Percentiles rank a stretch among this genome's conserved stretches.
Evolutionary conservation across 768 basidiomycete genomes (phyloP).

Genomic region (Boletus reticulatus): DNA sequence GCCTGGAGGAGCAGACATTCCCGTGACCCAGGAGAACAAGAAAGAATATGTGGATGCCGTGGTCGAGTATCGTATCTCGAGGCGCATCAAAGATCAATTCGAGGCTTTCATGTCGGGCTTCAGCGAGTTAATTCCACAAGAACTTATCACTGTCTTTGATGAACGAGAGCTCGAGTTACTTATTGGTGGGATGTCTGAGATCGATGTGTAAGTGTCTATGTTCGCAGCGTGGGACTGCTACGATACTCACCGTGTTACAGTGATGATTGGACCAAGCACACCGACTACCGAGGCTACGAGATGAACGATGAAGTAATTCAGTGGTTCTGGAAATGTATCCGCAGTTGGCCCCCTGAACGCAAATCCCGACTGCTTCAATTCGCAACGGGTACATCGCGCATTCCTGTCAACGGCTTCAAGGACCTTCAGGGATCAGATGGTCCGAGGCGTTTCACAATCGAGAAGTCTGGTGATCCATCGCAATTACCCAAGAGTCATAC

Average conservation of each 20-base stretch:
- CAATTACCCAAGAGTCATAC: slow-evolving; percentile 96
- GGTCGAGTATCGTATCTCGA: slow-evolving; percentile 96
- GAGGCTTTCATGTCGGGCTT: slow-evolving; percentile 99
- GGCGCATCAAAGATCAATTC: slow-evolving; percentile 97
- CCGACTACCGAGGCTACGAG: slow-evolving; percentile 96
- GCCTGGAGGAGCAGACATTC: slow-evolving; percentile 78
- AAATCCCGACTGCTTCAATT: slow-evolving; percentile 96
- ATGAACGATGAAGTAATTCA: slow-evolving; percentile 95
- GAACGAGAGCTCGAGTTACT: slow-evolving; percentile 96
- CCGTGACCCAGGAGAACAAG: slow-evolving; percentile 98
- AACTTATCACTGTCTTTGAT: slow-evolving; percentile 97
- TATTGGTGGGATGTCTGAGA: slow-evolving; percentile 99
- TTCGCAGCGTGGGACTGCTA: not conserved
- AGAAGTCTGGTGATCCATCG: slow-evolving; percentile 95
- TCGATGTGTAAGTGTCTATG: slow-evolving; percentile 77
- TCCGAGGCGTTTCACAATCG: slow-evolving; percentile 95
- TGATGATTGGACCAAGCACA: slow-evolving; percentile 99
- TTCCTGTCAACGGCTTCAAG: slow-evolving; percentile 98
- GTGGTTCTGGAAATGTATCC: slow-evolving; percentile 99
- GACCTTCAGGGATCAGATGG: slow-evolving; percentile 98
- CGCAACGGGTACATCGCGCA: slow-evolving; percentile 94
- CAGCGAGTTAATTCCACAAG: slow-evolving; percentile 98
- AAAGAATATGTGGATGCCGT: slow-evolving; percentile 95
- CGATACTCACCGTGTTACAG: slow-evolving; percentile 33
- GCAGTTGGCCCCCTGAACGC: slow-evolving; percentile 96